phyloP scores from a whole-genome alignment of 257 asterid species.

The Schizonepeta tenuifolia region DNA sequence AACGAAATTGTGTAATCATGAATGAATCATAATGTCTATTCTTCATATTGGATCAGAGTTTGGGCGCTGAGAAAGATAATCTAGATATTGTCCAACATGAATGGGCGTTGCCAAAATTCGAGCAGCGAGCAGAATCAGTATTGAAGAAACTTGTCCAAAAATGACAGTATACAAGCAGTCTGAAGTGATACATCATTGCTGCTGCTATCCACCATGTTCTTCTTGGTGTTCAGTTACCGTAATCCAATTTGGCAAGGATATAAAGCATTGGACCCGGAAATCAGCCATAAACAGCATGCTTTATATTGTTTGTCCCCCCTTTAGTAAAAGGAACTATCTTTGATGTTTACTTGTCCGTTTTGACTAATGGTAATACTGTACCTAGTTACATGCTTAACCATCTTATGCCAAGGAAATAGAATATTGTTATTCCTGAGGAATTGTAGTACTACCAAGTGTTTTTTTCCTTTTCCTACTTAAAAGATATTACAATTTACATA shows the following conservation, averaged over 20 bases:
- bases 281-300: not conserved
- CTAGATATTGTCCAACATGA: conserved; percentile 85
- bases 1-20: not conserved
- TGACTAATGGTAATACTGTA: conserved; percentile 15
- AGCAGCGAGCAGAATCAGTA: conserved; percentile 90
- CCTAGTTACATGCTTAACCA: conserved; percentile 10
- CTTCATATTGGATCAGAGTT: conserved; percentile 58
- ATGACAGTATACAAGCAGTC: conserved; percentile 3
- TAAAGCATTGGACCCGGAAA: not conserved
- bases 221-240: conserved; percentile 25
- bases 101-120: conserved; percentile 85
- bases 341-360: conserved; percentile 2
- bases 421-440: conserved; percentile 2
- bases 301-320: conserved; percentile 19
- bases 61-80: conserved; percentile 88
- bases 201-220: conserved; percentile 29
- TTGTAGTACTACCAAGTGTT: not conserved
- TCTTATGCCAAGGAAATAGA: conserved; percentile 11
- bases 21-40: not conserved
- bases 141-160: conserved; percentile 63
- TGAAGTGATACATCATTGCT: conserved; percentile 17
- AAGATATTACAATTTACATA: too few relatives aligned
- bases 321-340: conserved; percentile 19
- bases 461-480: not conserved
- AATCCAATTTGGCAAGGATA: not conserved